A percentile compares a stretch with the other conserved stretches of the same genome.
Conservation (phyloP, 805 yeast species). For the Blastobotrys parvus region DNA sequence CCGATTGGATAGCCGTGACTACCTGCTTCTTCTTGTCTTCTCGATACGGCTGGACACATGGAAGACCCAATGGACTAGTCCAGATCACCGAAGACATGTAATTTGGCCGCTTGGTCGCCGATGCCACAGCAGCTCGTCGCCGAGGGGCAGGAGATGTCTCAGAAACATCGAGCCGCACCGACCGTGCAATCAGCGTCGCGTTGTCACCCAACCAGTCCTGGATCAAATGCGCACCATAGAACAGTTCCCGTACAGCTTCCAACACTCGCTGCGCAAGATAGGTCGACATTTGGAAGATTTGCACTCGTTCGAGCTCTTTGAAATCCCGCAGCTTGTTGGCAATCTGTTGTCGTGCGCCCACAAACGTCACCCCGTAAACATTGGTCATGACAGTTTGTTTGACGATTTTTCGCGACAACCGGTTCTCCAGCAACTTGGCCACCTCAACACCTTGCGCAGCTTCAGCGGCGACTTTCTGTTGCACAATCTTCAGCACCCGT, state of each 20-base stretch:
- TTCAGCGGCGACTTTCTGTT: constrained; percentile 40
- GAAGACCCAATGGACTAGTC: constrained; percentile 94
- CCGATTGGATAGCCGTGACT: constrained; percentile 77
- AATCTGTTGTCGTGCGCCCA: constrained; percentile 89
- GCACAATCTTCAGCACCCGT: constrained; percentile 46
- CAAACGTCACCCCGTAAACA: constrained; percentile 91
- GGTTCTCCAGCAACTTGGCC: constrained; percentile 43
- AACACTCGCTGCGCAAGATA: constrained; percentile 76
- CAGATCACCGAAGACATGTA: constrained; percentile 86
- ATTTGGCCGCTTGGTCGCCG: constrained; percentile 47
- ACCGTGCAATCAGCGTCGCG: constrained; percentile 71
- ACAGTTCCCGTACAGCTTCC: constrained; percentile 73
- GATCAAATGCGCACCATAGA: constrained; percentile 85
- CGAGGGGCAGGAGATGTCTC: constrained; percentile 15
- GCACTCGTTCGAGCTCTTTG: constrained; percentile 41
- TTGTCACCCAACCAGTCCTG: constrained; percentile 94
- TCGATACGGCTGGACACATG: constrained; percentile 96
- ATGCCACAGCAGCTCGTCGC: constrained; percentile 25
- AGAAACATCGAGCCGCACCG: constrained; percentile 55
- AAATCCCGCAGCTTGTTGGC: constrained; percentile 62
- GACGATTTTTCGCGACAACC: constrained; percentile 77
- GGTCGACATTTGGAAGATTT: constrained; percentile 41
- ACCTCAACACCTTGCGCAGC: constrained; percentile 19
- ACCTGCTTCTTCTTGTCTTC: constrained; percentile 55
- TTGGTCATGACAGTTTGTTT: constrained; percentile 98